Evolutionary conservation across 129 eudicot species (phyloP).

Genomic region (Glebionis coronaria): DNA sequence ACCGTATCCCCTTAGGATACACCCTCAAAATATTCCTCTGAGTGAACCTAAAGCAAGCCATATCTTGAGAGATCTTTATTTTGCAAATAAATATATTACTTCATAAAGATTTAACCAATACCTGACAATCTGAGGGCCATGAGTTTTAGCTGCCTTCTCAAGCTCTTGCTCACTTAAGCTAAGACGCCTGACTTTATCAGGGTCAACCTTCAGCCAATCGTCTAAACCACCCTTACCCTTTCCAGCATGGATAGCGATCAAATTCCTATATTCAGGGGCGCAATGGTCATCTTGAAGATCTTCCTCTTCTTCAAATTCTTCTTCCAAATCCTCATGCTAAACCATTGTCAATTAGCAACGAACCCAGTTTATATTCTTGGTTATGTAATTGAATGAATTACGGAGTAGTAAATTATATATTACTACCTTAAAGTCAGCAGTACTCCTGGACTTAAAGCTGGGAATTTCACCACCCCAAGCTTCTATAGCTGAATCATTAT

Average conservation of each 20-base stretch:
- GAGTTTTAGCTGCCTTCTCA: constrained; percentile 65
- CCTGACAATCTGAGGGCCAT: constrained; percentile 79
- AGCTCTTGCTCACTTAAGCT: constrained; percentile 92
- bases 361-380: background rate
- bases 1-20: constrained; percentile 74
- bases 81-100: background rate
- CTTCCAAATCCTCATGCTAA: constrained; percentile 50
- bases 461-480: constrained; percentile 84
- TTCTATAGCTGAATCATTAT: constrained; percentile 43
- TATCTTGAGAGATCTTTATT: constrained; percentile 6
- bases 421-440: constrained; percentile 46
- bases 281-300: constrained; percentile 39
- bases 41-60: constrained; percentile 54
- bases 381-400: background rate
- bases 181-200: constrained; percentile 91
- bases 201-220: constrained; percentile 78
- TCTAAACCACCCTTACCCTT: constrained; percentile 89
- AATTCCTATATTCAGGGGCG: constrained; percentile 70
- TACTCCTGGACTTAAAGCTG: constrained; percentile 28
- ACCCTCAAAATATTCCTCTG: constrained; percentile 73
- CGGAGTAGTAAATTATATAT: background rate
- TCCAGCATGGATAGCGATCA: constrained; percentile 97
- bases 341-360: constrained; percentile 20
- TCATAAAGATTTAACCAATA: constrained; percentile 17
- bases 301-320: constrained; percentile 54